These are phyloP conservation scores for Aspergillus hiratsukae DNA, from an alignment of 2,329 filamentous ascomycete genomes.

Conservation along the genomic window DNA sequence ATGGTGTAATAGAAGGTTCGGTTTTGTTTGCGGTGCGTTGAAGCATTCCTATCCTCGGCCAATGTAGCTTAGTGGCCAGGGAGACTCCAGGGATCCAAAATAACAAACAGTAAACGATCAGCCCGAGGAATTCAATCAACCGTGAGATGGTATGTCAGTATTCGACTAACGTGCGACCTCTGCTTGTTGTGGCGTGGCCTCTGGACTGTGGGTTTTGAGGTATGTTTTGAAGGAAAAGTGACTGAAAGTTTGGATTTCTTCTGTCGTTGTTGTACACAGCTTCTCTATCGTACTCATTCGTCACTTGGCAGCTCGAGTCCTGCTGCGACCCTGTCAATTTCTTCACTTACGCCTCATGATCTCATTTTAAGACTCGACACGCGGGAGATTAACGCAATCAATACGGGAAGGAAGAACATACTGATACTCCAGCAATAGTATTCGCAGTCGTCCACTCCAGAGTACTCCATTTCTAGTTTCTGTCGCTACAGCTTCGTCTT, in stretches of 20 bases:
- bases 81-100: conserved; percentile 15
- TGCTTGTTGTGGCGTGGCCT: neutral
- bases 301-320: conserved; percentile 3
- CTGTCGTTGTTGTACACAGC: neutral
- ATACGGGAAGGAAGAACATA: neutral
- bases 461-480: neutral
- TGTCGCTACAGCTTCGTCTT: neutral
- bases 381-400: neutral
- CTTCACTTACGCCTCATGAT: neutral
- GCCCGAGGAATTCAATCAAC: conserved; percentile 13
- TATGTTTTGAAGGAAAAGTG: conserved; percentile 11
- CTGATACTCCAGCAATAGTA: neutral
- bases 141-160: conserved; percentile 12
- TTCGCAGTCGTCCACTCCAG: neutral
- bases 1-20: neutral
- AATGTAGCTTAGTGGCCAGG: conserved; percentile 8
- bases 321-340: neutral
- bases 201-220: conserved; percentile 7
- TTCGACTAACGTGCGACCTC: neutral
- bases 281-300: conserved; percentile 12
- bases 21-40: neutral
- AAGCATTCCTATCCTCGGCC: conserved; percentile 17
- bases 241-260: neutral
- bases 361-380: neutral
- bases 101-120: conserved; percentile 18